A percentile compares a stretch with the other conserved stretches of the same genome.
Conservation (phyloP, 441 rosid genomes). For the Corymbia calophylla region DNA sequence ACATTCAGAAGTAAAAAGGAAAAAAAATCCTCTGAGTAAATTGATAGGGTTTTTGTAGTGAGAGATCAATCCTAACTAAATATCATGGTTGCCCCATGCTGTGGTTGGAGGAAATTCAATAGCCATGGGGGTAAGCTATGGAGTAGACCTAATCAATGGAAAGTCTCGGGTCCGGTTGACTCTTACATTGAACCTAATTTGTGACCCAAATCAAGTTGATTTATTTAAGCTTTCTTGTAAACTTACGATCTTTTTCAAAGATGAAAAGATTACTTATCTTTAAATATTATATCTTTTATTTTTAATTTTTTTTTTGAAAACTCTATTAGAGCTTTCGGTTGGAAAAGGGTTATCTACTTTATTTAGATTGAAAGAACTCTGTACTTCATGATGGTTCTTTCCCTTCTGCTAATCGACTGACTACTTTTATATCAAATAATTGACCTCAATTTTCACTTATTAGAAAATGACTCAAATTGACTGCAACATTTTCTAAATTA, state of each 20-base stretch:
- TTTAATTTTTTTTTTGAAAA: neutral
- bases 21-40: neutral
- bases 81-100: neutral
- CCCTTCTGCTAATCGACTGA: neutral
- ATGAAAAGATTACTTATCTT: neutral
- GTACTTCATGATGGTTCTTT: neutral
- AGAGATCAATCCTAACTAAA: neutral
- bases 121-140: neutral
- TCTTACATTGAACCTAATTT: neutral
- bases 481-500: neutral
- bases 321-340: neutral
- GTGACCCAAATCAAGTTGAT: neutral
- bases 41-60: neutral
- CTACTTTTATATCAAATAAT: neutral
- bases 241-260: neutral
- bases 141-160: neutral
- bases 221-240: too few species aligned
- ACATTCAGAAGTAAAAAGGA: neutral
- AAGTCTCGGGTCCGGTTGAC: neutral
- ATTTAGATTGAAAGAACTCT: neutral
- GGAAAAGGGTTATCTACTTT: neutral
- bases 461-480: neutral
- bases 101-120: neutral
- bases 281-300: too few species aligned
- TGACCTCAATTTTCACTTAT: neutral